These are phyloP conservation scores for Xylariaceae sp. DNA, from an alignment of 2,329 filamentous ascomycete genomes.

Conservation along the genomic window DNA sequence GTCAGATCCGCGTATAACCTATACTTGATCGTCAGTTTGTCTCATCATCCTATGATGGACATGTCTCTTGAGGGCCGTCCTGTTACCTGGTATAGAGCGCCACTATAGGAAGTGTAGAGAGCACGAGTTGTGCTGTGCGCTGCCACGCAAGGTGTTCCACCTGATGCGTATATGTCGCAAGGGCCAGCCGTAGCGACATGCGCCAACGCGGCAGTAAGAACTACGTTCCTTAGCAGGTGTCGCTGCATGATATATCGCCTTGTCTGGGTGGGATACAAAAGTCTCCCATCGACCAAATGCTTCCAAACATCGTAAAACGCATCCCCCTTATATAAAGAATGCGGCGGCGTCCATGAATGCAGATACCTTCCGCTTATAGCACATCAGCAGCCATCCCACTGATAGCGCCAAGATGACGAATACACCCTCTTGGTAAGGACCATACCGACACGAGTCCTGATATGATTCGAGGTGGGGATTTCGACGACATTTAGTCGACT, in stretches of 20 bases:
- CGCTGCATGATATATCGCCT: not conserved
- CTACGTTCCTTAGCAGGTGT: not conserved
- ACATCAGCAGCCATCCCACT: not conserved
- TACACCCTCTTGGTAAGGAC: not conserved
- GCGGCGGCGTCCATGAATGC: not conserved
- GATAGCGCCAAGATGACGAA: not conserved
- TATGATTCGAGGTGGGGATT: not conserved
- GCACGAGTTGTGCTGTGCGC: conserved; percentile 63
- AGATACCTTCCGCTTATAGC: not conserved
- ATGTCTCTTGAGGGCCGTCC: not conserved
- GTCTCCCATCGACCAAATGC: not conserved
- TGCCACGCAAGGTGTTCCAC: conserved; percentile 56
- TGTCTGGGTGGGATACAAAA: not conserved
- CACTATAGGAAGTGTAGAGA: conserved; percentile 50
- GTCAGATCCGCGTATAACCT: conserved; percentile 44
- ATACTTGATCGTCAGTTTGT: no score
- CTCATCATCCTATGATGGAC: not conserved
- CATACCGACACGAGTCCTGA: not conserved
- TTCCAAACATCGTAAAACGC: not conserved
- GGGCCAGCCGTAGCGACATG: conserved; percentile 43
- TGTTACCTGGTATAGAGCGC: conserved; percentile 53
- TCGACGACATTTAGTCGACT: not conserved
- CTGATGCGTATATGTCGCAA: conserved; percentile 57
- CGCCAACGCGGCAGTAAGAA: not conserved
- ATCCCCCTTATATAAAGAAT: not conserved